phyloP scores from a whole-genome alignment of 805 yeast genomes.

The Ogataea nakhonphanomensis region DNA sequence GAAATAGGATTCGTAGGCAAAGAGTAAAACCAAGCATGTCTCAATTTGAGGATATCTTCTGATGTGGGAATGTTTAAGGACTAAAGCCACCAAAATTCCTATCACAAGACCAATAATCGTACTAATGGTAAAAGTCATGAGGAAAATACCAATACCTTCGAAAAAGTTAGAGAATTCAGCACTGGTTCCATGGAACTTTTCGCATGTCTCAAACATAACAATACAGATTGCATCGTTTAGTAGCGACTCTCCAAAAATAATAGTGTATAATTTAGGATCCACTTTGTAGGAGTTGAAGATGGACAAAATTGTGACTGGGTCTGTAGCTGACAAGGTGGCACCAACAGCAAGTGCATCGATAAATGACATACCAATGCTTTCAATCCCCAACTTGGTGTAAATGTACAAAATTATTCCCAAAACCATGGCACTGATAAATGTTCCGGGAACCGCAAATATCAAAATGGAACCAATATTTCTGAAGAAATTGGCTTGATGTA shows the following conservation, averaged over 20 bases:
- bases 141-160: constrained; percentile 89
- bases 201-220: constrained; percentile 98
- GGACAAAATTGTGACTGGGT: constrained; percentile 94
- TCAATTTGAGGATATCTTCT: constrained; percentile 96
- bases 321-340: constrained; percentile 96
- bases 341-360: constrained; percentile 98
- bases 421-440: constrained; percentile 87
- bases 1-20: constrained; percentile 95
- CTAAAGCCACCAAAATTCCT: constrained; percentile 85
- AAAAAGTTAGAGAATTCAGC: constrained; percentile 74
- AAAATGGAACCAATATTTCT: constrained; percentile 86
- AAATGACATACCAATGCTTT: constrained; percentile 81
- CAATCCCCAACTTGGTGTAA: constrained; percentile 91
- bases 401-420: constrained; percentile 82
- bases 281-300: constrained; percentile 97
- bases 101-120: constrained; percentile 83
- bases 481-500: constrained; percentile 94
- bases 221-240: constrained; percentile 97
- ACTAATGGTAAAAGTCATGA: constrained; percentile 90
- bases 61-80: constrained; percentile 87
- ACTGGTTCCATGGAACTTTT: constrained; percentile 85
- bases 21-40: constrained; percentile 82
- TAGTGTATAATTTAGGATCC: constrained; percentile 95
- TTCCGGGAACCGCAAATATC: constrained; percentile 95
- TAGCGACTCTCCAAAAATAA: constrained; percentile 94